Conservation (phyloP, 352 stramenopile genomes). For the Phytophthora cryptogea region DNA sequence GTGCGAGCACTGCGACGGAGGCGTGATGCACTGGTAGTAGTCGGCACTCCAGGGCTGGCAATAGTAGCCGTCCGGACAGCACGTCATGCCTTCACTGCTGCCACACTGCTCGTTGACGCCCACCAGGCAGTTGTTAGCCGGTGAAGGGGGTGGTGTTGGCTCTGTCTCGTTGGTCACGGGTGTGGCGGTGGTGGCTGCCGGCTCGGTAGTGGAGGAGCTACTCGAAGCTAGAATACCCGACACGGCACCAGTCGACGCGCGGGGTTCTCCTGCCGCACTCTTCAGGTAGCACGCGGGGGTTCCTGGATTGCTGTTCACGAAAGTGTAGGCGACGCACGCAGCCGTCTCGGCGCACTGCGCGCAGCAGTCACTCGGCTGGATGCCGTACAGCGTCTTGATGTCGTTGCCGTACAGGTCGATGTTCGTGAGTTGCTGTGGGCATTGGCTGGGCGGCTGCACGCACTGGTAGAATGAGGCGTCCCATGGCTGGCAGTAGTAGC, state of each 20-base stretch:
- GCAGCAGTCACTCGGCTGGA: conserved; percentile 40
- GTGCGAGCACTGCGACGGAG: conserved; percentile 24
- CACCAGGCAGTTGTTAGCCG: conserved; percentile 16
- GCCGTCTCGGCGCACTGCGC: conserved; percentile 23
- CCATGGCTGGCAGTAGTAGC: conserved; percentile 59
- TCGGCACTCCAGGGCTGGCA: conserved; percentile 32
- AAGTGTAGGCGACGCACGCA: conserved; percentile 44
- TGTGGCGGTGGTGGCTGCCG: neutral
- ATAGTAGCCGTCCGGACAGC: conserved; percentile 27
- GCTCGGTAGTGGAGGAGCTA: conserved; percentile 5
- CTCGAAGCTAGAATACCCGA: conserved; percentile 26
- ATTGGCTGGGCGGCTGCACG: conserved; percentile 21
- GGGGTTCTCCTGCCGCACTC: conserved; percentile 6
- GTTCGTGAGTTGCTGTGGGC: conserved; percentile 34
- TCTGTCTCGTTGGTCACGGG: conserved; percentile 10
- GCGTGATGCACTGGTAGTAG: conserved; percentile 33
- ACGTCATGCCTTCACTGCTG: conserved; percentile 9
- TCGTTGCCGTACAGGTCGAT: conserved; percentile 44
- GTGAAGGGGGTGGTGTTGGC: conserved; percentile 8
- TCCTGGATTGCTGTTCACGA: conserved; percentile 42
- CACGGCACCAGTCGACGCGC: conserved; percentile 23
- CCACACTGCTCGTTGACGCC: conserved; percentile 10
- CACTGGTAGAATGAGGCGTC: conserved; percentile 50
- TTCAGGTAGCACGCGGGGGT: conserved; percentile 40
- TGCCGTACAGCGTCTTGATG: conserved; percentile 38